phyloP scores from a whole-genome alignment of 805 yeast species.

The Metschnikowia koreensis region DNA sequence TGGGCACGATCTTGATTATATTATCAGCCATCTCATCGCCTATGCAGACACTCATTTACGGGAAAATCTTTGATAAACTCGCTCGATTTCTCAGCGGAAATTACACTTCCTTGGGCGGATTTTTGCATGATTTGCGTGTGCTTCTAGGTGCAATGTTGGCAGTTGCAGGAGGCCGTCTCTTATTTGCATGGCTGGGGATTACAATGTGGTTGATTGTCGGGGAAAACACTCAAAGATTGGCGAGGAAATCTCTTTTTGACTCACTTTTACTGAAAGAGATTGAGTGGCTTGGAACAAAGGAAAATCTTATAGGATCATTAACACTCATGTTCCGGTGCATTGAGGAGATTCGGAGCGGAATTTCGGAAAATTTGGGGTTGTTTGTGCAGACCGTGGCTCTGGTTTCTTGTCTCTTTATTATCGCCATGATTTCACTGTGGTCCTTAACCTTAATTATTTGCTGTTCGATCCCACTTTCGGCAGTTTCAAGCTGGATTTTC shows the following conservation, averaged over 20 bases:
- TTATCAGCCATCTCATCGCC: conserved; percentile 60
- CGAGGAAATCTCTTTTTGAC: conserved; percentile 46
- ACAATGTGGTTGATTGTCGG: conserved; percentile 68
- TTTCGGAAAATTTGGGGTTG: conserved; percentile 64
- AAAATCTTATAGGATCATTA: conserved; percentile 59
- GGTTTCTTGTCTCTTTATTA: conserved; percentile 51
- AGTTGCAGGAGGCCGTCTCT: conserved; percentile 31
- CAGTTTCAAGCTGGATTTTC: conserved; percentile 45
- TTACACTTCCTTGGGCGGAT: conserved; percentile 19
- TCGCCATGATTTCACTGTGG: conserved; percentile 82
- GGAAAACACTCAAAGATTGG: conserved; percentile 61
- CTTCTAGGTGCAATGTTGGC: conserved; percentile 34
- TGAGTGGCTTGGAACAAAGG: conserved; percentile 62
- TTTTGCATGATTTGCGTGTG: conserved; percentile 25
- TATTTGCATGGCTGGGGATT: conserved; percentile 52
- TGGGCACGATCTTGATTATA: conserved; percentile 36
- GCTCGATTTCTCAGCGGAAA: conserved; percentile 29
- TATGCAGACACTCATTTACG: conserved; percentile 61
- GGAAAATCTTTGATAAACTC: conserved; percentile 52
- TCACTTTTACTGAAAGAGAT: conserved; percentile 47
- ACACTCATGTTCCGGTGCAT: conserved; percentile 68
- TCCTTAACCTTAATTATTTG: conserved; percentile 75
- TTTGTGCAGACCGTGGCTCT: conserved; percentile 54
- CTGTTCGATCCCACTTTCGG: conserved; percentile 70
- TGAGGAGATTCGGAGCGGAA: conserved; percentile 68